Evolutionary conservation across 139 green algal species (phyloP).

Genomic region (Auxenochlorella protothecoides): DNA sequence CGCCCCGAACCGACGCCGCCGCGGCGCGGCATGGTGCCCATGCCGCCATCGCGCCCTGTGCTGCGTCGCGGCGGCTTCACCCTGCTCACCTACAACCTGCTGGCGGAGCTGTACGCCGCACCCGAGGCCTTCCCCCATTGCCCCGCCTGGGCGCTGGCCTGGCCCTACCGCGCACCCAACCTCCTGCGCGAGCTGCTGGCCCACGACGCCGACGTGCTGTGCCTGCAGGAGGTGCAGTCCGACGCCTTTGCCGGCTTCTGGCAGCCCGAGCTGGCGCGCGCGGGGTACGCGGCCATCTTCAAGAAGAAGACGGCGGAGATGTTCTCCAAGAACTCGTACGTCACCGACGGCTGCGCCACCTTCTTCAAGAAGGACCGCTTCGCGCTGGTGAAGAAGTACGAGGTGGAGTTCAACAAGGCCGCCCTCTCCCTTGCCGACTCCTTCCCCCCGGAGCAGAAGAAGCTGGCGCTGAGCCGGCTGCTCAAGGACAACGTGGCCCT

Average conservation of each 20-base stretch:
- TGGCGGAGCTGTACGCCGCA: conserved; percentile 95
- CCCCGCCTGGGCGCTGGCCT: conserved; percentile 81
- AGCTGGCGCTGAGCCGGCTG: conserved; percentile 81
- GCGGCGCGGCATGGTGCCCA: background rate
- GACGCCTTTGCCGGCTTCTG: conserved; percentile 78
- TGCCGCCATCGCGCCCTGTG: background rate
- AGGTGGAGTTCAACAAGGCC: conserved; percentile 99
- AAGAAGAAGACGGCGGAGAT: conserved; percentile 98
- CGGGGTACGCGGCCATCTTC: conserved; percentile 92
- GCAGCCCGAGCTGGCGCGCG: conserved; percentile 63
- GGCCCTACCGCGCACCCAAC: conserved; percentile 87
- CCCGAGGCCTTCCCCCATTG: conserved; percentile 76
- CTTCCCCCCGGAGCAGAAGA: conserved; percentile 81
- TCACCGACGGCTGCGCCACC: conserved; percentile 95
- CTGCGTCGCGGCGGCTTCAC: conserved; percentile 61
- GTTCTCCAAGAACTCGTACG: conserved; percentile 64
- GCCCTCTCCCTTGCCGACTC: conserved; percentile 79
- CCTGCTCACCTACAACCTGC: conserved; percentile 91
- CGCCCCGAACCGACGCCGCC: conserved; percentile 24
- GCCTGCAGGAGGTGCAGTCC: conserved; percentile 91
- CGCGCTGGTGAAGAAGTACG: conserved; percentile 97
- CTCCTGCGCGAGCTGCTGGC: conserved; percentile 83
- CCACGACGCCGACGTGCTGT: conserved; percentile 90
- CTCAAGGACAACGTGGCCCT: conserved; percentile 98
- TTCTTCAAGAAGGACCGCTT: conserved; percentile 90